phyloP scores from a whole-genome alignment of 2,329 filamentous ascomycete species.

The Fusarium veterinarium region DNA sequence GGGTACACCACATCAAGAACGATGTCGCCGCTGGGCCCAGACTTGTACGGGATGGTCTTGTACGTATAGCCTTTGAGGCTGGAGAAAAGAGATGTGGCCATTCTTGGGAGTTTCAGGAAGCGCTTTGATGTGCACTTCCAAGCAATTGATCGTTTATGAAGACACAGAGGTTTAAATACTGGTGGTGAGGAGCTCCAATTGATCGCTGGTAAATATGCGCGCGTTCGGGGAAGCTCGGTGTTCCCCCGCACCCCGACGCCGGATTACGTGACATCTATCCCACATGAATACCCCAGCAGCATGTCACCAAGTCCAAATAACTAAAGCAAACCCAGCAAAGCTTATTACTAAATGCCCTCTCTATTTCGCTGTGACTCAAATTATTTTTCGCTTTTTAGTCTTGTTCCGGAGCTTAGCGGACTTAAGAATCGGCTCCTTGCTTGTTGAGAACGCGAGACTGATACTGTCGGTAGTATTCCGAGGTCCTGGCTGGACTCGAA shows the following conservation, averaged over 20 bases:
- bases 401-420: background rate
- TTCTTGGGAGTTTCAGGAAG: rapidly evolving
- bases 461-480: background rate
- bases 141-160: background rate
- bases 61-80: slow-evolving; percentile 30
- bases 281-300: background rate
- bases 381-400: rapidly evolving
- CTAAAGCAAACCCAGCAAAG: background rate
- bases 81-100: slow-evolving; percentile 4
- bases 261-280: background rate
- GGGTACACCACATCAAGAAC: slow-evolving; percentile 35
- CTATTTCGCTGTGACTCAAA: background rate
- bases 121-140: rapidly evolving
- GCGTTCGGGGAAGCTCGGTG: background rate
- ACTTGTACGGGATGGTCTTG: slow-evolving; percentile 32
- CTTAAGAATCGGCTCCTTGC: background rate
- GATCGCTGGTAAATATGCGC: background rate
- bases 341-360: no score
- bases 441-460: background rate
- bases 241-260: slow-evolving; percentile 1
- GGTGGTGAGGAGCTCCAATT: rapidly evolving
- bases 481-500: background rate
- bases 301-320: background rate
- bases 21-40: slow-evolving; percentile 17
- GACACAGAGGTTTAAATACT: background rate